Conservation (phyloP, 2,329 filamentous ascomycete species). For the Xylaria sp. region DNA sequence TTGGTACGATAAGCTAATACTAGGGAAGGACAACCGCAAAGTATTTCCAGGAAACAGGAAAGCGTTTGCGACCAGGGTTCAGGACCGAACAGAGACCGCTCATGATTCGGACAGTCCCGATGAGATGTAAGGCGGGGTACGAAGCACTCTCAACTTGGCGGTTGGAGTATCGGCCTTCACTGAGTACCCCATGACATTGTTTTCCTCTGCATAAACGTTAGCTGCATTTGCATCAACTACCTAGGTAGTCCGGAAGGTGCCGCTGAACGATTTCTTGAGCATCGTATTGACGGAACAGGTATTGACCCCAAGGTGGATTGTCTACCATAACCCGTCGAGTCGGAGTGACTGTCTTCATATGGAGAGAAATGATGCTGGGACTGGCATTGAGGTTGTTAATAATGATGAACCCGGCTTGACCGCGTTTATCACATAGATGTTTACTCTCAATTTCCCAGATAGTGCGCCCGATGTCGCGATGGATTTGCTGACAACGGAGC, state of each 20-base stretch:
- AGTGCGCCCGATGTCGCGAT: neutral
- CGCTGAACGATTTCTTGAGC: neutral
- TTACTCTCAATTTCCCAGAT: neutral
- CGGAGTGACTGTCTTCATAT: neutral
- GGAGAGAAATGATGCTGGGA: neutral
- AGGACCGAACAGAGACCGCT: slow-evolving; percentile 7
- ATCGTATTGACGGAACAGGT: neutral
- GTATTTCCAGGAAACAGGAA: slow-evolving; percentile 4
- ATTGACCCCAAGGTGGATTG: neutral
- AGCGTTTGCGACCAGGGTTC: neutral
- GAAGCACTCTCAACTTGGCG: neutral
- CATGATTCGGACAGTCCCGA: slow-evolving; percentile 28
- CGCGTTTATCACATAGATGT: neutral
- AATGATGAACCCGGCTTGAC: neutral
- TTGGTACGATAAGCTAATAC: slow-evolving; percentile 23
- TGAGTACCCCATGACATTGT: neutral
- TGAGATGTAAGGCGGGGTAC: slow-evolving; percentile 16
- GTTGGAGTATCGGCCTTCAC: neutral
- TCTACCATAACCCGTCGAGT: neutral
- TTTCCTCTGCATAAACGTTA: neutral
- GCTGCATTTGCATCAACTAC: neutral
- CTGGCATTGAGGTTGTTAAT: neutral
- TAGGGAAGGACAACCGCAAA: slow-evolving; percentile 22
- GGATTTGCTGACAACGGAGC: slow-evolving; percentile 10
- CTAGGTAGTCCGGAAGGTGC: neutral